Percentiles rank a stretch among this genome's conserved stretches.
phyloP scores from a whole-genome alignment of 2,329 filamentous ascomycete species.

The Xylaria sp. region DNA sequence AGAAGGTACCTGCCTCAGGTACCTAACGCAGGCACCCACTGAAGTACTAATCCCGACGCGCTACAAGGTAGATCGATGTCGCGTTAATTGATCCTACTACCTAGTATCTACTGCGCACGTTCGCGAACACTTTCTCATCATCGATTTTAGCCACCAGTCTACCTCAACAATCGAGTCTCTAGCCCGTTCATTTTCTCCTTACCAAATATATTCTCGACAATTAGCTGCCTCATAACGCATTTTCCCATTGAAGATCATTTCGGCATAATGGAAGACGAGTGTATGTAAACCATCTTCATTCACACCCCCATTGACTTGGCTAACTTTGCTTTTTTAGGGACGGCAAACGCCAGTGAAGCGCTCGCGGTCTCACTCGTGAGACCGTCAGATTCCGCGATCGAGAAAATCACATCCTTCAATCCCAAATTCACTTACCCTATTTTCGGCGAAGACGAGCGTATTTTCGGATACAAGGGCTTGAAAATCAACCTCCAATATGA shows the following conservation, averaged over 20 bases:
- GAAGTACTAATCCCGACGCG: constrained; percentile 12
- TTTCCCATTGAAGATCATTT: not conserved
- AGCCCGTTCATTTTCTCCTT: constrained; percentile 2
- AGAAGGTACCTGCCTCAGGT: not conserved
- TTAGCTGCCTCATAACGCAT: not conserved
- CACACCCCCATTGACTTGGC: constrained; percentile 3
- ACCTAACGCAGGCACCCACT: not conserved
- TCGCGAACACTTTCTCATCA: constrained; percentile 1
- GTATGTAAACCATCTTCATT: constrained; percentile 34
- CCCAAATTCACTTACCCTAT: constrained; percentile 91
- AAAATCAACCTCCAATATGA: constrained; percentile 76
- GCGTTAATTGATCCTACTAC: constrained; percentile 19
- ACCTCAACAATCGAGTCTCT: not conserved
- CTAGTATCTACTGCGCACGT: not conserved
- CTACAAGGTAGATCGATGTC: constrained; percentile 13
- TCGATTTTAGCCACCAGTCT: not conserved
- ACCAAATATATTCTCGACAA: not conserved
- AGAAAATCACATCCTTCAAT: constrained; percentile 75
- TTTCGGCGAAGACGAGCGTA: constrained; percentile 90
- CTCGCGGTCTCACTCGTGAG: constrained; percentile 62
- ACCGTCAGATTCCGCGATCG: constrained; percentile 52
- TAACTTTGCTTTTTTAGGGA: constrained; percentile 56
- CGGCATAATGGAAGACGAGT: constrained; percentile 46
- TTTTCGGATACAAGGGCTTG: constrained; percentile 88
- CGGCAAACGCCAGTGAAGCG: constrained; percentile 69